A percentile compares a stretch with the other conserved stretches of the same genome.
Evolutionary conservation across 2,329 filamentous ascomycete species (phyloP).

Genomic region (Aspergillus aculeatus): DNA sequence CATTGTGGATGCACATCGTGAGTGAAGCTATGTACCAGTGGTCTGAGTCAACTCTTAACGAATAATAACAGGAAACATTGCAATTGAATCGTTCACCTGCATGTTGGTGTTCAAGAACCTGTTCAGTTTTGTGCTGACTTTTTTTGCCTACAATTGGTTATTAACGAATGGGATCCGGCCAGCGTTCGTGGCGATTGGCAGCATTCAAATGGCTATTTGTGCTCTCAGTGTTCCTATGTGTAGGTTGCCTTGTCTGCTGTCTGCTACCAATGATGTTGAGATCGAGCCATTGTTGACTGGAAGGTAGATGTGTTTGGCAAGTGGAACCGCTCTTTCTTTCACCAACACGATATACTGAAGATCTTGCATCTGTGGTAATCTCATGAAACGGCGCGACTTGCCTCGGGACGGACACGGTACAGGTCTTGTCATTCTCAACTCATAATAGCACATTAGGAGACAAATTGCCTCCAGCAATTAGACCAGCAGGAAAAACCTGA

Average conservation of each 20-base stretch:
- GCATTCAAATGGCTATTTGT: constrained; percentile 76
- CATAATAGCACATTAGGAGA: not conserved
- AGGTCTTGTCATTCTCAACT: not conserved
- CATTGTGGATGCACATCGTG: constrained; percentile 88
- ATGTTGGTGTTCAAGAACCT: constrained; percentile 93
- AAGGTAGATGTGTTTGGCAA: constrained; percentile 73
- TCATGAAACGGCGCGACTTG: not conserved
- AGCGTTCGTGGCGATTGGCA: constrained; percentile 69
- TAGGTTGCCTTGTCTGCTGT: constrained; percentile 51
- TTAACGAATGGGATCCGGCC: constrained; percentile 55
- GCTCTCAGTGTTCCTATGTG: constrained; percentile 72
- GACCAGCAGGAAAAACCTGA: not conserved
- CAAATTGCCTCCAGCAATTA: not conserved
- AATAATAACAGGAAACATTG: constrained; percentile 62
- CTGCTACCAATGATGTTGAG: not conserved
- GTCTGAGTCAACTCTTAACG: not conserved
- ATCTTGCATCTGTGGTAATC: constrained; percentile 36
- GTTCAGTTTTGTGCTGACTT: constrained; percentile 83
- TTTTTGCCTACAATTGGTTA: constrained; percentile 81
- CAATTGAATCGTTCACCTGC: constrained; percentile 85
- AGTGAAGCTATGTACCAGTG: constrained; percentile 34
- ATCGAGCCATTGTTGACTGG: not conserved
- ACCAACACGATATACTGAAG: constrained; percentile 68
- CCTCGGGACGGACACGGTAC: not conserved
- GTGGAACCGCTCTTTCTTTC: constrained; percentile 70